Evolutionary conservation across 2,329 filamentous ascomycete genomes (phyloP).

Genomic region (Zopfia rhizophila): DNA sequence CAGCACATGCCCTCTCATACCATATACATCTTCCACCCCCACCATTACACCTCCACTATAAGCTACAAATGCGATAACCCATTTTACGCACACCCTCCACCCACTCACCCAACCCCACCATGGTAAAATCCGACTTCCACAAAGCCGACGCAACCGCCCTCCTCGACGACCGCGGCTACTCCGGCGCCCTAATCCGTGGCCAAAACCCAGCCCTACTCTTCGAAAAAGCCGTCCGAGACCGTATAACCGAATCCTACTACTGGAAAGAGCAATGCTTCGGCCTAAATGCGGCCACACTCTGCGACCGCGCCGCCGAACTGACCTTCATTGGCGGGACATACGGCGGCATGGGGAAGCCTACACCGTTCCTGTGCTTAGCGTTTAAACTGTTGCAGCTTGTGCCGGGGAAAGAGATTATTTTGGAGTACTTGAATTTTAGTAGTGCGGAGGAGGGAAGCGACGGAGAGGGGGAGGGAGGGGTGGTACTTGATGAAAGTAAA

Average conservation of each 20-base stretch:
- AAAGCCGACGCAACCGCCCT: slow-evolving; percentile 80
- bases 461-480: slow-evolving; percentile 15
- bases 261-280: slow-evolving; percentile 99
- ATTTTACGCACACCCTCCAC: not conserved
- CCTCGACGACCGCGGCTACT: slow-evolving; percentile 90
- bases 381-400: slow-evolving; percentile 94
- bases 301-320: slow-evolving; percentile 89
- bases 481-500: slow-evolving; percentile 47
- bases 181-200: slow-evolving; percentile 80
- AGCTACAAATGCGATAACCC: slow-evolving; percentile 12
- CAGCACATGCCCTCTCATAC: not conserved
- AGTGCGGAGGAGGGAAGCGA: slow-evolving; percentile 20
- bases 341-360: slow-evolving; percentile 84
- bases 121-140: slow-evolving; percentile 63
- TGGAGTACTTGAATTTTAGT: slow-evolving; percentile 77
- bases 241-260: slow-evolving; percentile 94
- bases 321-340: slow-evolving; percentile 88
- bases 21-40: not conserved
- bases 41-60: not conserved
- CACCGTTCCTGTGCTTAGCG: slow-evolving; percentile 90
- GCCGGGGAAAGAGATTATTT: slow-evolving; percentile 80
- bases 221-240: slow-evolving; percentile 94
- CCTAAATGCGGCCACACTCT: slow-evolving; percentile 81
- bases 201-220: slow-evolving; percentile 95
- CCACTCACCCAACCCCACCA: slow-evolving; percentile 11